Base-by-base conservation (phyloP, 2,329 filamentous ascomycete genomes). In the Huntiella savannae region DNA sequence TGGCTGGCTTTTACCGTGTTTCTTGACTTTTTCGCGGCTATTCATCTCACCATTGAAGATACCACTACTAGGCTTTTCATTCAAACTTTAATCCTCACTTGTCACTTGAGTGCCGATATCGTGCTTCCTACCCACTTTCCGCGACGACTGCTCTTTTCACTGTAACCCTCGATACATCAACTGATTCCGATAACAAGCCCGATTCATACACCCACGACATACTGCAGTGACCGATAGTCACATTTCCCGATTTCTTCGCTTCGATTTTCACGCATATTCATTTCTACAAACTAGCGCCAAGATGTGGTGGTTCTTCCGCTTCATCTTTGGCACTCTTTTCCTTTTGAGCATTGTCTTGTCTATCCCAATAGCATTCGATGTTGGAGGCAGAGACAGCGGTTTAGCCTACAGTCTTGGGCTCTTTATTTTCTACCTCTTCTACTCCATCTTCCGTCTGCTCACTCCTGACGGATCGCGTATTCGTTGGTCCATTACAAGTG, bases 311-410 rank as follows among this genome's bases (percentile, higher is more conserved):
- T 70, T 88, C 63, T 76, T 87, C 63, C 79, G 80, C 60, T 72
- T 80, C 60, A 60, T 87, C 55, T 84, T 84, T 58, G 84, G 84
- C 64, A 70, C 79, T 59, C 64, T 84, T 63, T 96, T 95, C 66
- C 77, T 96, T 56, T 73, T 87, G 63, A 82, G 82, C 64, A 86
- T 95, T 62, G 78, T 96, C 59, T 82, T 96, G 59, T 94, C 86
- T 52, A 91, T 98, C 60, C 91, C 91, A 51, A 79, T 98, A 59
- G 84, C 88, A 57, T 96, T 96, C 67, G 91, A 98, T 74, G 88
- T 96, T 57, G 91, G 91, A 60, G 91, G 91, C 52, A 79, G 85
- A 57, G 87, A 91, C 56, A 93, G 86, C 58, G 91, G 91, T 50
- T 71, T 98, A 58, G 88, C 86, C 52, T 96, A 92, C 67, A 95